Conservation (phyloP, 805 yeast genomes). For the Ogataea wickerhamii region DNA sequence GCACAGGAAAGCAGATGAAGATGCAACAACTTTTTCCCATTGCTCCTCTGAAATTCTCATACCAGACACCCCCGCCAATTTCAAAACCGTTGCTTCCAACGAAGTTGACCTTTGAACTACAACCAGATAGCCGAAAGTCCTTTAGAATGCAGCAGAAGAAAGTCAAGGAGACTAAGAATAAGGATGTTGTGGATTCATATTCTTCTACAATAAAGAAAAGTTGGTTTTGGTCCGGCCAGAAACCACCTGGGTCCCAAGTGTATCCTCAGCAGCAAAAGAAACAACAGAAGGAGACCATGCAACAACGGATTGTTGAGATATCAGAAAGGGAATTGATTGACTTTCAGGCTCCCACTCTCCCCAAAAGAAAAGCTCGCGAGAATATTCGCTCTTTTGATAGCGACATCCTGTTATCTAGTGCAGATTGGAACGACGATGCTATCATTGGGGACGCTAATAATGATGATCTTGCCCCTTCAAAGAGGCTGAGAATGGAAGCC, state of each 20-base stretch:
- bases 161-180: constrained; percentile 5
- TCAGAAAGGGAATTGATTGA: constrained; percentile 27
- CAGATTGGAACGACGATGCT: constrained; percentile 73
- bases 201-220: neutral
- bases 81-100: constrained; percentile 54
- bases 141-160: constrained; percentile 37
- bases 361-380: constrained; percentile 18
- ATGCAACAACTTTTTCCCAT: constrained; percentile 65
- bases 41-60: constrained; percentile 49
- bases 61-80: constrained; percentile 46
- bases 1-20: constrained; percentile 50
- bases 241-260: neutral
- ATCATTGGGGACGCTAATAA: constrained; percentile 47
- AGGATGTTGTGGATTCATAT: too few relatives aligned
- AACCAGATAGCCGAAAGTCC: constrained; percentile 52
- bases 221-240: neutral
- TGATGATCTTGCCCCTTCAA: constrained; percentile 22
- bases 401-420: constrained; percentile 62
- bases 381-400: constrained; percentile 42
- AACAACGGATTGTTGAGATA: constrained; percentile 25
- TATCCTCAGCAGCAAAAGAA: constrained; percentile 8
- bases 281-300: constrained; percentile 8
- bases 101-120: constrained; percentile 57
- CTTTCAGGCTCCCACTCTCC: constrained; percentile 14
- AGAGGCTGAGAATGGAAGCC: constrained; percentile 28